Conservation (phyloP, 2,329 filamentous ascomycete species). For the Fusarium nisikadoi region DNA sequence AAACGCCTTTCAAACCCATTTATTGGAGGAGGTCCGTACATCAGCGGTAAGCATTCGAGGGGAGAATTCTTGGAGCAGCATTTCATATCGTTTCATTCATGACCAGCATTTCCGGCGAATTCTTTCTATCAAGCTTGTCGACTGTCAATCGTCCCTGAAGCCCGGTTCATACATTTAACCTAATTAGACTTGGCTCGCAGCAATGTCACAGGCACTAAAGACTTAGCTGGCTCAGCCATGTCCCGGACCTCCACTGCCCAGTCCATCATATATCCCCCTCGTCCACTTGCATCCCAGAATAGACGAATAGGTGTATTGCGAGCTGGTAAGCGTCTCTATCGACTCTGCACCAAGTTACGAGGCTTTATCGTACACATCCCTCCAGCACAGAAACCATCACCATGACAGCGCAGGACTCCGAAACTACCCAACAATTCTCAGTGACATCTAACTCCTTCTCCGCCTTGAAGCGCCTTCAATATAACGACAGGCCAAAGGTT, state of each 20-base stretch:
- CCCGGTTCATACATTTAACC: background rate
- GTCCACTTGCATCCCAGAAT: background rate
- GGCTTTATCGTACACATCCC: background rate
- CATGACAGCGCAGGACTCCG: background rate
- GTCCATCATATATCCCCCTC: background rate
- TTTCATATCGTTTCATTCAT: too few relatives aligned
- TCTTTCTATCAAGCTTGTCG: too few relatives aligned
- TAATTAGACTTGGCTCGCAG: accelerated
- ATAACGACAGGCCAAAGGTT: background rate
- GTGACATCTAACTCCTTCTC: background rate
- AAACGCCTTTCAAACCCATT: background rate
- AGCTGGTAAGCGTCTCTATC: background rate
- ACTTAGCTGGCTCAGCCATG: background rate
- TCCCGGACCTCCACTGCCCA: background rate
- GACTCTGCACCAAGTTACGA: background rate
- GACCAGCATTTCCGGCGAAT: background rate
- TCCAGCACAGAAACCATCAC: background rate
- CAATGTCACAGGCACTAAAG: background rate
- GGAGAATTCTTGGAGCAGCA: too few relatives aligned
- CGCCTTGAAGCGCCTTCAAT: background rate
- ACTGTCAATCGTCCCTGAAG: accelerated
- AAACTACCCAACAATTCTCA: accelerated
- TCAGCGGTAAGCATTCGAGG: background rate
- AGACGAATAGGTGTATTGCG: background rate
- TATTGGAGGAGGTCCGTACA: background rate